phyloP scores from a whole-genome alignment of 139 green algal genomes.

The Deuterostichococcus epilithicus region DNA sequence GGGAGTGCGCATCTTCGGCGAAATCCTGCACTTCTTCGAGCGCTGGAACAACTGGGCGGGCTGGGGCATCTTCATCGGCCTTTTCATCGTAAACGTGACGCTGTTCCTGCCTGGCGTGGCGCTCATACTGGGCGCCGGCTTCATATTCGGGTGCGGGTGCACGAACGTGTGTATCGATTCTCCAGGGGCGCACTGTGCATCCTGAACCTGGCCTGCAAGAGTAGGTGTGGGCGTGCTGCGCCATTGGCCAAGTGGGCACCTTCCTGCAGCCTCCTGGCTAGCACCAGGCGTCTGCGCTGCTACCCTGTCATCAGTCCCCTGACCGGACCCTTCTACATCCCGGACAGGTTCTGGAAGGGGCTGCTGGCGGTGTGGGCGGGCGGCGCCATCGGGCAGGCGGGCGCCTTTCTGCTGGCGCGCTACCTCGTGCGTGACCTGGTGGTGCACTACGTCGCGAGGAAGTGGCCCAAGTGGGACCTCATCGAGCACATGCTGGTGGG shows the following conservation, averaged over 20 bases:
- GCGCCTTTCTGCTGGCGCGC: conserved; percentile 48
- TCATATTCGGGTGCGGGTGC: conserved; percentile 41
- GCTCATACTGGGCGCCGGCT: conserved; percentile 46
- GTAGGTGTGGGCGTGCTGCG: no score
- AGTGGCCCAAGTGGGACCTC: conserved; percentile 52
- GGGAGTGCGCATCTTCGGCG: conserved; percentile 44
- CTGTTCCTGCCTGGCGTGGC: conserved; percentile 52
- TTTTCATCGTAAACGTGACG: conserved; percentile 41
- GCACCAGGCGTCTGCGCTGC: no score
- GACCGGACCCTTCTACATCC: not conserved
- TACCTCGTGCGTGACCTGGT: conserved; percentile 45
- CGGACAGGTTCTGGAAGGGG: conserved; percentile 34
- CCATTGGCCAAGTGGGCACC: no score
- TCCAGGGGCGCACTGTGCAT: no score
- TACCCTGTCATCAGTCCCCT: no score
- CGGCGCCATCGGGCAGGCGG: conserved; percentile 33
- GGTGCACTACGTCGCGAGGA: conserved; percentile 27
- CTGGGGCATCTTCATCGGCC: conserved; percentile 41
- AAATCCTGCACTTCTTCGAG: conserved; percentile 46
- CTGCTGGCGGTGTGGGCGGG: conserved; percentile 45
- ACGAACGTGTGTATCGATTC: no score
- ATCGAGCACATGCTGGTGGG: conserved; percentile 14
- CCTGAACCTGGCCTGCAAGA: no score
- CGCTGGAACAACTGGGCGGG: conserved; percentile 49
- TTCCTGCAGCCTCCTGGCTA: no score